Evolutionary conservation across 305 asterid species (phyloP), one percentile per base, ranked within the genome.

Genomic region (Rubia balearica): DNA sequence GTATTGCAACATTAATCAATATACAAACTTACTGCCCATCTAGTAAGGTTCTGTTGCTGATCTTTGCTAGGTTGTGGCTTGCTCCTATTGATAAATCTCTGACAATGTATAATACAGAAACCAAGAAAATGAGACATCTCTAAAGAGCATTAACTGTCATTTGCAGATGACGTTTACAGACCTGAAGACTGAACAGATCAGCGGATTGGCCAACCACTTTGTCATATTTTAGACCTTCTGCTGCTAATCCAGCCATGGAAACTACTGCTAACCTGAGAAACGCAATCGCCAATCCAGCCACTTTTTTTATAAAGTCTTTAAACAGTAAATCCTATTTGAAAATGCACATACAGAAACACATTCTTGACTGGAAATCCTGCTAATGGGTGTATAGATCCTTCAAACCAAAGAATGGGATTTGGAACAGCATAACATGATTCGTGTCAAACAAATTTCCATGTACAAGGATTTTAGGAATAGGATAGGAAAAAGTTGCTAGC

Each of bases 231-330:
- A 92, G 81, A 81, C 96, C 98, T 82, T 90, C 98, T n/a, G 98
- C 97, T 53, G 98, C 98, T 49, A 92, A 80, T 67, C 98, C 97
- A 48, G 96, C 98, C 97, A 92, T 88, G 36, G 97, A 95, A 61
- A 92, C 93, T 38, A 89, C 93, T 42, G 97, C 98, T 71, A 92
- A 75, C 87, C 98, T 92, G 85, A 72, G 74, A 71, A 73, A 53
- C 38, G 73, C 46, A 24, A 38, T 17, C n/a, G 22, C 36, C 59
- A 51, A 16, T 51, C 59, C 59, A 17, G 59, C 8, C 7, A n/a
- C 33, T 2, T 27, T 2, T 27, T 19, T 19, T 43, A 33, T 11
- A 41, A 38, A 65, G 49, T 41, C 55, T 42, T 65, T 9, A 40
- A 64, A 41, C 48, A 36, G 48, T 64, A 61, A 16, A 3, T 51